phyloP scores from a whole-genome alignment of 345 rosid genomes.

The Cardiospermum halicacabum region DNA sequence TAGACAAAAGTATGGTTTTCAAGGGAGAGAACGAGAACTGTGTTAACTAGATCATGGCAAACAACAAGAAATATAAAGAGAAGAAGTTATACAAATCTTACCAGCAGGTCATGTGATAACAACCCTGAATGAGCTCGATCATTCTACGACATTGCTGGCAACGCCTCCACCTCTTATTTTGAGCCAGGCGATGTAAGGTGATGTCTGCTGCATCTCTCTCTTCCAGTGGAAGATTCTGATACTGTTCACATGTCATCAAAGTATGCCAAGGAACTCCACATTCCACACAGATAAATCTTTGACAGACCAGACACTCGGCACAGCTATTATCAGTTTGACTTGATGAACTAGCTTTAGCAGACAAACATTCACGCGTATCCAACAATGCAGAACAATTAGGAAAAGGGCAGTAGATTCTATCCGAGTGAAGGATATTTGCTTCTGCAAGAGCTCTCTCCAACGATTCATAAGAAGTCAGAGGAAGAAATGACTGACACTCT shows the following conservation, averaged over 20 bases:
- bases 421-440: conserved; percentile 48
- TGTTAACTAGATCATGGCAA: neutral
- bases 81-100: conserved; percentile 29
- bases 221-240: conserved; percentile 73
- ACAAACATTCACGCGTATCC: conserved; percentile 67
- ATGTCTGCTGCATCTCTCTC: conserved; percentile 84
- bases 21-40: neutral
- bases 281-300: conserved; percentile 76
- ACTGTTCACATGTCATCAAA: conserved; percentile 79
- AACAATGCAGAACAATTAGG: conserved; percentile 75
- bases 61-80: neutral
- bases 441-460: conserved; percentile 63
- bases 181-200: conserved; percentile 76
- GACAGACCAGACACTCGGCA: conserved; percentile 83
- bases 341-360: conserved; percentile 73
- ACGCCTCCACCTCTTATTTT: conserved; percentile 84
- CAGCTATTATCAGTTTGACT: conserved; percentile 63
- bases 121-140: conserved; percentile 91
- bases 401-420: conserved; percentile 82
- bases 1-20: neutral
- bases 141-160: conserved; percentile 91
- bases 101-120: conserved; percentile 97
- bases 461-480: conserved; percentile 50
- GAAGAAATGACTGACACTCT: conserved; percentile 75
- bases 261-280: conserved; percentile 98